phyloP scores from a whole-genome alignment of 2,329 filamentous ascomycete species.

The Paraphoma sp. region DNA sequence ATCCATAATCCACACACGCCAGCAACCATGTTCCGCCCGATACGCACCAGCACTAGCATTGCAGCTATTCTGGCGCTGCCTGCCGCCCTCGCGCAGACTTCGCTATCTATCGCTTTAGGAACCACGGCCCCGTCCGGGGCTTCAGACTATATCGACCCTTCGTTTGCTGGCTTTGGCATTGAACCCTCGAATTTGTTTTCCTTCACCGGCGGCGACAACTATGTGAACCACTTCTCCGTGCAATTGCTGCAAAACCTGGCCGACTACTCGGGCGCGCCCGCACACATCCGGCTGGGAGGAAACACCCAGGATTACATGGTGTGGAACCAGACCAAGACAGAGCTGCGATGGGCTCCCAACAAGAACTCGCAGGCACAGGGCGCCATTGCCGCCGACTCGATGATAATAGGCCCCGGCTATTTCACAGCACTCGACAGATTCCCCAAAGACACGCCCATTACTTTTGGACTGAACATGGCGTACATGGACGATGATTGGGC shows the following conservation, averaged over 20 bases:
- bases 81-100: slow-evolving; percentile 34
- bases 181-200: slow-evolving; percentile 61
- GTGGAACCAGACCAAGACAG: slow-evolving; percentile 46
- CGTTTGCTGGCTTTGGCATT: slow-evolving; percentile 60
- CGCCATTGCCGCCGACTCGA: slow-evolving; percentile 50
- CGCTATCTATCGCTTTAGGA: slow-evolving; percentile 40
- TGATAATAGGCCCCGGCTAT: slow-evolving; percentile 57
- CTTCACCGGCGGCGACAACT: slow-evolving; percentile 52
- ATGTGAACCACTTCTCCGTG: slow-evolving; percentile 54
- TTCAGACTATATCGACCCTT: slow-evolving; percentile 49
- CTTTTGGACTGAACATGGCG: slow-evolving; percentile 59
- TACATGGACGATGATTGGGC: slow-evolving; percentile 55
- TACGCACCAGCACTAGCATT: slow-evolving; percentile 17
- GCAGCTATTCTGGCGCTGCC: slow-evolving; percentile 24
- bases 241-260: slow-evolving; percentile 58
- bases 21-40: slow-evolving; percentile 28
- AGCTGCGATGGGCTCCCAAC: slow-evolving; percentile 50
- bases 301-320: slow-evolving; percentile 61
- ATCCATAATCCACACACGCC: background rate
- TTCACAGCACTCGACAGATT: slow-evolving; percentile 58
- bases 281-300: slow-evolving; percentile 58
- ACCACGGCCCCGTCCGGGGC: slow-evolving; percentile 36
- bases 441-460: slow-evolving; percentile 58
- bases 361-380: slow-evolving; percentile 49
- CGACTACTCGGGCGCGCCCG: slow-evolving; percentile 56